Evolutionary conservation across 176 grass and related monocot genomes (phyloP).

Genomic region (Oryza brachyantha): DNA sequence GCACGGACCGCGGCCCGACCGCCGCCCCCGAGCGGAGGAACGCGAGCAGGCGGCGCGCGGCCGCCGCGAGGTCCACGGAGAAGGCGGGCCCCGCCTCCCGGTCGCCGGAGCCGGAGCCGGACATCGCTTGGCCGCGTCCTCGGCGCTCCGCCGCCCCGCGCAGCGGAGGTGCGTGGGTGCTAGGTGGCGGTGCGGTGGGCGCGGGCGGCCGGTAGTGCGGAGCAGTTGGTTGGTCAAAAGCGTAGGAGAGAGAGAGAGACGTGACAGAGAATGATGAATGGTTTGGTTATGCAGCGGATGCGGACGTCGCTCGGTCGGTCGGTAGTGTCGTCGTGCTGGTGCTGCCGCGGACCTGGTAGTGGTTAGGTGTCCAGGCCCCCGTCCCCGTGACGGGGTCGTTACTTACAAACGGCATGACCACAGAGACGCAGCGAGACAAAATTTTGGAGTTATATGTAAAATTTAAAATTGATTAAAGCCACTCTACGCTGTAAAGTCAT

Average conservation of each 20-base stretch:
- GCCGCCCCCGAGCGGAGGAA: constrained; percentile 55
- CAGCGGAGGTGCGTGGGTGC: neutral
- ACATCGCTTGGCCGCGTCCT: neutral
- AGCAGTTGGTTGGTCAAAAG: neutral
- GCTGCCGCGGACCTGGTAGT: too few species aligned
- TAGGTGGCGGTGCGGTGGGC: neutral
- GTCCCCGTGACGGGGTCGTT: too few species aligned
- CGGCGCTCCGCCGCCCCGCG: neutral
- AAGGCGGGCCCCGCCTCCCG: neutral
- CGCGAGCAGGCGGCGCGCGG: constrained; percentile 64
- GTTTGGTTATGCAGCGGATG: too few species aligned
- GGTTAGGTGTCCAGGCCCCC: too few species aligned
- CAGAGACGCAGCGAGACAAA: too few species aligned
- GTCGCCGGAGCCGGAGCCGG: neutral
- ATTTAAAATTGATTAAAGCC: too few species aligned
- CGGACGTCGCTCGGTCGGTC: too few species aligned
- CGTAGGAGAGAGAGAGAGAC: neutral
- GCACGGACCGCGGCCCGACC: constrained; percentile 30
- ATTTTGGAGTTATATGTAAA: too few species aligned
- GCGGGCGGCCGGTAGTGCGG: neutral
- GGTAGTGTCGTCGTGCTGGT: too few species aligned
- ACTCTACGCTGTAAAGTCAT: too few species aligned
- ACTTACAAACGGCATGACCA: too few species aligned
- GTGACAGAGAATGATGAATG: too few species aligned
- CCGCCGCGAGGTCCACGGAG: constrained; percentile 59